phyloP scores from a whole-genome alignment of 2,329 filamentous ascomycete species.

The Venturia effusa region DNA sequence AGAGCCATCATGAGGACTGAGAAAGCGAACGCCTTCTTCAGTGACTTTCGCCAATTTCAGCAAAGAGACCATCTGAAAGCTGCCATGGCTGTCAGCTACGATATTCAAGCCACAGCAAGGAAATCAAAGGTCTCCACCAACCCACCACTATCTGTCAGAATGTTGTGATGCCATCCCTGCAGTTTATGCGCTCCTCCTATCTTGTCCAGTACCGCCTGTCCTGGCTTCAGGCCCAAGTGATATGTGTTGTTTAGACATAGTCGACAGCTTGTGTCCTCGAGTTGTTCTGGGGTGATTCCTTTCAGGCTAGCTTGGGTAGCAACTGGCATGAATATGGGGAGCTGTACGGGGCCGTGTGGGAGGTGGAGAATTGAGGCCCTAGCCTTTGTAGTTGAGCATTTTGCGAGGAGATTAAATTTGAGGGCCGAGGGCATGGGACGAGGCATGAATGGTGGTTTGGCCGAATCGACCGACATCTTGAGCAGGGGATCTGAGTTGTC shows the following conservation, averaged over 20 bases:
- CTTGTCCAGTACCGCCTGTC: constrained; percentile 75
- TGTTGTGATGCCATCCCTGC: constrained; percentile 91
- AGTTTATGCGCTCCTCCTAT: constrained; percentile 89
- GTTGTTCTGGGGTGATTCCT: constrained; percentile 81
- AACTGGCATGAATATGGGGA: constrained; percentile 97
- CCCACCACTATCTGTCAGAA: constrained; percentile 58
- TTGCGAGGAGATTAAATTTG: constrained; percentile 65
- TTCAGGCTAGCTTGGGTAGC: constrained; percentile 95
- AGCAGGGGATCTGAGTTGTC: not conserved
- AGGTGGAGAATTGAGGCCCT: constrained; percentile 79
- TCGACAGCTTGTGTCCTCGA: constrained; percentile 79
- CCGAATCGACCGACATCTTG: not conserved
- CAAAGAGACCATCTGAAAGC: constrained; percentile 97
- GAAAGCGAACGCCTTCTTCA: constrained; percentile 88
- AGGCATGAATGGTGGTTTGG: constrained; percentile 4
- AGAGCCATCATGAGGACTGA: constrained; percentile 89
- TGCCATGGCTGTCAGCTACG: constrained; percentile 25
- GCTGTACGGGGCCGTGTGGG: constrained; percentile 79
- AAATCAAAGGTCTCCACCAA: constrained; percentile 19
- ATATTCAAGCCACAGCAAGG: not conserved
- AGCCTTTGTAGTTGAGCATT: constrained; percentile 70
- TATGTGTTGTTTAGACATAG: constrained; percentile 98
- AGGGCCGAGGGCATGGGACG: constrained; percentile 44
- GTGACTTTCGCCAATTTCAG: constrained; percentile 88
- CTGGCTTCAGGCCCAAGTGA: constrained; percentile 88